These are phyloP conservation scores for Coriaria nepalensis DNA, from an alignment of 306 rosid species.

Conservation along the genomic window DNA sequence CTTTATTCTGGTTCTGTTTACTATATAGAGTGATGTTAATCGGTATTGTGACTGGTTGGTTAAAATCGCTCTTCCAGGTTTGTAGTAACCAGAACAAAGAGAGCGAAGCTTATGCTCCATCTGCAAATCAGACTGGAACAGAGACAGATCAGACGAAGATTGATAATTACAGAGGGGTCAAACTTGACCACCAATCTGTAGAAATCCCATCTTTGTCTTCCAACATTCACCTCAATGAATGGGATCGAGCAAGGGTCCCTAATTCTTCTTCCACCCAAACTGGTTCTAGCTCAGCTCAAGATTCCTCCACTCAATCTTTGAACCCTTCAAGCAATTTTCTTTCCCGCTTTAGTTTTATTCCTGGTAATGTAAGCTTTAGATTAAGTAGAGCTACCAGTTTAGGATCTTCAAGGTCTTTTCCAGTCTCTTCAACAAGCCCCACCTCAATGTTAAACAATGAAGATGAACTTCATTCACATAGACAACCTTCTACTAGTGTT, in stretches of 20 bases:
- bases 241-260: slow-evolving; percentile 32
- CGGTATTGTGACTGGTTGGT: too few species aligned
- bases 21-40: too few species aligned
- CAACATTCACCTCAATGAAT: slow-evolving; percentile 36
- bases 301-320: slow-evolving; percentile 38
- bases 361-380: slow-evolving; percentile 75
- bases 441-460: slow-evolving; percentile 41
- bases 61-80: slow-evolving; percentile 23
- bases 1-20: slow-evolving; percentile 2
- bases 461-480: slow-evolving; percentile 38
- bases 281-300: slow-evolving; percentile 41
- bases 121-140: slow-evolving; percentile 25
- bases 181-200: slow-evolving; percentile 27
- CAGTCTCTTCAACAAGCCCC: slow-evolving; percentile 44
- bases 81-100: slow-evolving; percentile 48
- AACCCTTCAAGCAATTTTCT: slow-evolving; percentile 63
- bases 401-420: slow-evolving; percentile 70
- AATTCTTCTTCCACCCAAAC: slow-evolving; percentile 28
- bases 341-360: slow-evolving; percentile 78
- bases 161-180: slow-evolving; percentile 39
- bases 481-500: slow-evolving; percentile 22
- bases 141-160: slow-evolving; percentile 33
- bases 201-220: slow-evolving; percentile 42
- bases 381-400: slow-evolving; percentile 79
- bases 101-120: slow-evolving; percentile 28